Percentiles rank a stretch among this genome's conserved stretches.
phyloP scores from a whole-genome alignment of 768 basidiomycete genomes.

The Mycena maculata region DNA sequence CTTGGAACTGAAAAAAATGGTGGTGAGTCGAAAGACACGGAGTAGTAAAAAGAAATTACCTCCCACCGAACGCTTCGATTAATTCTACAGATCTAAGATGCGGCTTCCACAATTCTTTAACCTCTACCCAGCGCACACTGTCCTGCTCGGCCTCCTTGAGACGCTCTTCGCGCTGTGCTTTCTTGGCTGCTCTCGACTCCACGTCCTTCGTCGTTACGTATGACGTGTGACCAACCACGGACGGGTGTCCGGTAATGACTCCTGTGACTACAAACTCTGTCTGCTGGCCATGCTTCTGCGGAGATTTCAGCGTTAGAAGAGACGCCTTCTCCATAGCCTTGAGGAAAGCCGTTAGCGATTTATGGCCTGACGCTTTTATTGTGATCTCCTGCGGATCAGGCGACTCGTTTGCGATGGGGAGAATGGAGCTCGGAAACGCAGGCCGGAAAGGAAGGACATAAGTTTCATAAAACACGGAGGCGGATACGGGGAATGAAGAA shows the following conservation, averaged over 20 bases:
- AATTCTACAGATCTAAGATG: conserved; percentile 64
- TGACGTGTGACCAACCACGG: conserved; percentile 60
- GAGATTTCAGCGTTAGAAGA: conserved; percentile 78
- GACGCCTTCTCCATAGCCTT: conserved; percentile 80
- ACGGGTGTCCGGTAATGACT: conserved; percentile 67
- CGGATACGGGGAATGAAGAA: conserved; percentile 77
- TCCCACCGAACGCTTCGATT: conserved; percentile 72
- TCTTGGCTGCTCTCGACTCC: conserved; percentile 72
- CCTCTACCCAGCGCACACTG: conserved; percentile 60
- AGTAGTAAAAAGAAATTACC: conserved; percentile 52
- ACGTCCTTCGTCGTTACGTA: conserved; percentile 75
- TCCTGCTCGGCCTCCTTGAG: conserved; percentile 57
- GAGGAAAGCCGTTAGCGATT: conserved; percentile 85
- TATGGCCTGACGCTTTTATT: conserved; percentile 84
- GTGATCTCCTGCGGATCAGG: conserved; percentile 60
- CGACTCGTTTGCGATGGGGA: conserved; percentile 44
- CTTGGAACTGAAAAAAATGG: conserved; percentile 56
- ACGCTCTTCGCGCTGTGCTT: conserved; percentile 64
- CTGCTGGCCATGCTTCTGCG: conserved; percentile 56
- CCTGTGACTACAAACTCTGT: conserved; percentile 67
- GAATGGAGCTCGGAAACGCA: conserved; percentile 59
- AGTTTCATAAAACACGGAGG: conserved; percentile 80
- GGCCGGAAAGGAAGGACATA: conserved; percentile 87
- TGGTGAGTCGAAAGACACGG: background rate
- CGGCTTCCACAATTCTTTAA: conserved; percentile 85